phyloP scores from a whole-genome alignment of 1,139 yeast species.

The Geotrichum aggregatum region DNA sequence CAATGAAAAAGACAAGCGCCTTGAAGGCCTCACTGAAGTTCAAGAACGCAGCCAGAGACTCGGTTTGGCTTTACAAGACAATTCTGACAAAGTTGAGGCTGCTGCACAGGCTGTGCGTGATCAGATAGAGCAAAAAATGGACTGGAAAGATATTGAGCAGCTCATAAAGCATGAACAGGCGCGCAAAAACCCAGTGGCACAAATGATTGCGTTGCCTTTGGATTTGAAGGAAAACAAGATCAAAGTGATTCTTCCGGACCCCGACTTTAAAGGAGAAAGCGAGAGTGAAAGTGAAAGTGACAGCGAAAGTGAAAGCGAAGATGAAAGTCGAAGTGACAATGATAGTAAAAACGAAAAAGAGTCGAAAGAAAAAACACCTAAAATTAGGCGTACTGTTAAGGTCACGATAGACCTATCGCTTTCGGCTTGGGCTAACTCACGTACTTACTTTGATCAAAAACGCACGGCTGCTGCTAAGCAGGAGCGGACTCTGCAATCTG shows the following conservation, averaged over 20 bases:
- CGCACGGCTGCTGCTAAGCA: conserved; percentile 76
- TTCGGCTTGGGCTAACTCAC: conserved; percentile 87
- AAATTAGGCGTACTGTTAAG: conserved; percentile 38
- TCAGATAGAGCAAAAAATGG: conserved; percentile 79
- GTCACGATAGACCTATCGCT: conserved; percentile 65
- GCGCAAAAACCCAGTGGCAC: conserved; percentile 62
- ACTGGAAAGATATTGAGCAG: conserved; percentile 86
- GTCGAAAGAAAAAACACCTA: conserved; percentile 28
- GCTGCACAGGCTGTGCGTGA: conserved; percentile 66
- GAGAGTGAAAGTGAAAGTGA: conserved; percentile 35
- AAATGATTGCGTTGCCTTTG: conserved; percentile 60
- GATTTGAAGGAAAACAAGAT: conserved; percentile 68
- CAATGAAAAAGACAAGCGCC: conserved; percentile 66
- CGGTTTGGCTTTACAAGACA: conserved; percentile 68
- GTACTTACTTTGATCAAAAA: conserved; percentile 76
- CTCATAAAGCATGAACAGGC: conserved; percentile 65
- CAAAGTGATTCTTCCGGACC: conserved; percentile 53
- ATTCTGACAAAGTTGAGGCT: conserved; percentile 67
- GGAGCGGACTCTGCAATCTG: conserved; percentile 72
- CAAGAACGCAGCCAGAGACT: conserved; percentile 62
- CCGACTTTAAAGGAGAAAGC: conserved; percentile 37
- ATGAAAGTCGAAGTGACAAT: conserved; percentile 33
- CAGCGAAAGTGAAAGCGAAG: conserved; percentile 33
- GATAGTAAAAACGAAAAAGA: conserved; percentile 36
- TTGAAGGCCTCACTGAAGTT: conserved; percentile 60